Percentiles rank a stretch among this genome's conserved stretches.
Evolutionary conservation across 805 yeast species (phyloP).

Genomic region (Cyberlindnera maritima): DNA sequence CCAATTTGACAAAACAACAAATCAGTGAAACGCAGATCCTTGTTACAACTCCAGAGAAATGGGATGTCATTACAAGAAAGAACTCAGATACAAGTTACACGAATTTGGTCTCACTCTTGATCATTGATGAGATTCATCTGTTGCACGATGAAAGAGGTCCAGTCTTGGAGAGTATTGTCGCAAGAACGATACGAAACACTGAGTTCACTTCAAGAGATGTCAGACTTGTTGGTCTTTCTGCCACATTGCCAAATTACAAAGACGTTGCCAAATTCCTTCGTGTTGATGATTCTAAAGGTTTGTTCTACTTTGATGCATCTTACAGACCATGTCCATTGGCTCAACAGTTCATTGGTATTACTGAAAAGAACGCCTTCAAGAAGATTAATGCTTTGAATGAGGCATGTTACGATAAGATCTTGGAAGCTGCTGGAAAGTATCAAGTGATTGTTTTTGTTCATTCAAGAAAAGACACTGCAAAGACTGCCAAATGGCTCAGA

Average conservation of each 20-base stretch:
- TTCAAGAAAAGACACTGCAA: conserved; percentile 86
- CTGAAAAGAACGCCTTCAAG: conserved; percentile 77
- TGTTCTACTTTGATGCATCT: conserved; percentile 79
- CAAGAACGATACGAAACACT: conserved; percentile 57
- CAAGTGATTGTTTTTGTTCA: conserved; percentile 92
- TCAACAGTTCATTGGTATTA: conserved; percentile 85
- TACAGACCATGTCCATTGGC: conserved; percentile 91
- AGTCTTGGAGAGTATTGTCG: conserved; percentile 82
- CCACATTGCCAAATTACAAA: conserved; percentile 83
- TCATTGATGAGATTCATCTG: conserved; percentile 90
- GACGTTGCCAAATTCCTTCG: conserved; percentile 83
- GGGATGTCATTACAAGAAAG: conserved; percentile 95
- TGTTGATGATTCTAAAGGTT: conserved; percentile 56
- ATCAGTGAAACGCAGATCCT: conserved; percentile 75
- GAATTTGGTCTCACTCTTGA: conserved; percentile 62
- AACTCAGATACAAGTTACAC: conserved; percentile 63
- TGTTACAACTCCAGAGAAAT: conserved; percentile 94
- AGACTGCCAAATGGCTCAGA: conserved; percentile 74
- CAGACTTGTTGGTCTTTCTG: conserved; percentile 83
- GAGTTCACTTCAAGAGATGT: conserved; percentile 46
- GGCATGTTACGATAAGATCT: conserved; percentile 79
- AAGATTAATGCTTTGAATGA: conserved; percentile 82
- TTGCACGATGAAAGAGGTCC: conserved; percentile 96
- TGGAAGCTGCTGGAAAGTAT: conserved; percentile 62
- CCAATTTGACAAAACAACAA: conserved; percentile 71